phyloP scores from a whole-genome alignment of 202 grass and related monocot species.

The Musa balbisiana region DNA sequence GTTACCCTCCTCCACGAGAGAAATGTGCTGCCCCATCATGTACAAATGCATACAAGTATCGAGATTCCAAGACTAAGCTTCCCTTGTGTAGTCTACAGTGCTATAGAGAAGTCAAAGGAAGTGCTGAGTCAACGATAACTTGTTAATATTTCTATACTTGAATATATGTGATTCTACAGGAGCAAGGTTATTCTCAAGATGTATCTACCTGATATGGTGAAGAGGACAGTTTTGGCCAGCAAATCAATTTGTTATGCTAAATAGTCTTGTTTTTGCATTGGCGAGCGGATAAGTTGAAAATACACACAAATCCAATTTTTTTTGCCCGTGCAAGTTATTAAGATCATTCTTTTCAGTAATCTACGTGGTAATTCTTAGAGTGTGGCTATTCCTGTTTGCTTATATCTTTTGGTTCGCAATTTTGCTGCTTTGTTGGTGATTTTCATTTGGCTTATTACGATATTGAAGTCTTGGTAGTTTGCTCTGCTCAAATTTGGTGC shows the following conservation, averaged over 20 bases:
- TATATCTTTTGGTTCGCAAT: neutral
- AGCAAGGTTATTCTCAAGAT: no score
- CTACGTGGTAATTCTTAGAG: neutral
- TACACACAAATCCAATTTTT: no score
- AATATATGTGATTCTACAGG: neutral
- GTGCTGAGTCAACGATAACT: constrained; percentile 23
- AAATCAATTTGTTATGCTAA: neutral
- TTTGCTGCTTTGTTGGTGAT: neutral
- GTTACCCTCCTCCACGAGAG: constrained; percentile 91
- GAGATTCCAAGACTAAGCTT: constrained; percentile 72
- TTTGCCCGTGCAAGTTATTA: neutral
- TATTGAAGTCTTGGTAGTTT: no score
- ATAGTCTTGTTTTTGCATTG: neutral
- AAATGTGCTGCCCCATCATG: constrained; percentile 78
- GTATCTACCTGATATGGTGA: no score
- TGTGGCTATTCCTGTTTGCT: no score
- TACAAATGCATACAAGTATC: constrained; percentile 86
- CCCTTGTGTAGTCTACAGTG: constrained; percentile 79
- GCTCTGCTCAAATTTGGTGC: no score
- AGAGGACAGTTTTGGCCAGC: no score
- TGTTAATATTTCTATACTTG: constrained; percentile 31
- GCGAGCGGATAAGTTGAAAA: neutral
- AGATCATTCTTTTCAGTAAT: neutral
- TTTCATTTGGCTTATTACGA: no score
- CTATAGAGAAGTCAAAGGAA: constrained; percentile 73